A percentile compares a stretch with the other conserved stretches of the same genome.
These are phyloP conservation scores for Eragrostis nindensis DNA, from an alignment of 176 grass and related monocot species.

Conservation along the genomic window DNA sequence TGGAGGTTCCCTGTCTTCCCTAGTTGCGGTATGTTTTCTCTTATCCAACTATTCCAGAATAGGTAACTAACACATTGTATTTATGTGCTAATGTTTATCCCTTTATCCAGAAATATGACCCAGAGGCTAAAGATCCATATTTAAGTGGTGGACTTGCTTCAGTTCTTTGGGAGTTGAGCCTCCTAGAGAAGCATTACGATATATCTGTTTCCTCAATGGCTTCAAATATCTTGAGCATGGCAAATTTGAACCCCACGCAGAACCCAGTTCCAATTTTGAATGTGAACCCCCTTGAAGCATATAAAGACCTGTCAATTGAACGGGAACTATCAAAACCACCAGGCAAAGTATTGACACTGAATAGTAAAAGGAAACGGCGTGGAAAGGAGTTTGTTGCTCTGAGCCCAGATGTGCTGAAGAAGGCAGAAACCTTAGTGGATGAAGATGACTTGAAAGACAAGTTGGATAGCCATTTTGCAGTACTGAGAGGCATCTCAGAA, in stretches of 20 bases:
- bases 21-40: slow-evolving; percentile 67
- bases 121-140: slow-evolving; percentile 85
- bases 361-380: slow-evolving; percentile 57
- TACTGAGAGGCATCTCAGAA: slow-evolving; percentile 68
- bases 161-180: slow-evolving; percentile 92
- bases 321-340: slow-evolving; percentile 58
- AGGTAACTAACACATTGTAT: neutral
- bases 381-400: slow-evolving; percentile 55
- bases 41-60: slow-evolving; percentile 3
- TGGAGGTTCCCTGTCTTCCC: slow-evolving; percentile 82
- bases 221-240: slow-evolving; percentile 75
- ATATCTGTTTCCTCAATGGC: slow-evolving; percentile 66
- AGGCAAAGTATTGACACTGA: slow-evolving; percentile 50
- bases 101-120: slow-evolving; percentile 86
- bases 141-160: slow-evolving; percentile 92
- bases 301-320: slow-evolving; percentile 63
- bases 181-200: slow-evolving; percentile 88
- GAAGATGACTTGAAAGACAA: slow-evolving; percentile 59
- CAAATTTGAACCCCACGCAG: slow-evolving; percentile 68
- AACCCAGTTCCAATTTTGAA: slow-evolving; percentile 71
- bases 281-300: slow-evolving; percentile 74
- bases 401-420: slow-evolving; percentile 50
- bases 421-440: slow-evolving; percentile 42
- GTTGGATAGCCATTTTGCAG: slow-evolving; percentile 69
- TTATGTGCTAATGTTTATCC: slow-evolving; percentile 21